Evolutionary conservation across 2,329 filamentous ascomycete species (phyloP), one percentile per base, ranked within the genome.

Genomic region (Dryadomyces quercus-mongolicae): DNA sequence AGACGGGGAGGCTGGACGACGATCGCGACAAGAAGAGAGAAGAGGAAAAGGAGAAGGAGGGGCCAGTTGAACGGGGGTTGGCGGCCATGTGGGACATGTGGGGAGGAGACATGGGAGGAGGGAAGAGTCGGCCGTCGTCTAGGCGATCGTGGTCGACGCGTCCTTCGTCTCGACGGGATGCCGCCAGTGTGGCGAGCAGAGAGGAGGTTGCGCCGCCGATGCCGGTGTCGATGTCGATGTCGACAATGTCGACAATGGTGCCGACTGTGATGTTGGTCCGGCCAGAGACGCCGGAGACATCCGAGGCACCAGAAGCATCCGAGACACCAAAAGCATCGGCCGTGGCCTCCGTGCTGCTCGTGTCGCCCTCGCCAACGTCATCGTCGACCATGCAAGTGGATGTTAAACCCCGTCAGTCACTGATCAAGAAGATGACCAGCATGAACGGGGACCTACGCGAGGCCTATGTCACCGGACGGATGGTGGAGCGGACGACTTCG

Each of bases 1-100:
- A 76, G 66, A 74, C 71, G 8, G 20, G 40, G 22, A 31, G 21
- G 5, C 10, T 31, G 15, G 46, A 48, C 22, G 46, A 36, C 15
- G 46, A 22, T 12, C 8, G 9, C 13, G 15, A 36, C 22, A 9
- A 49, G 46, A 5, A 34, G 21, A 12, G 13, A 21, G 21, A 48
- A 21, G 13, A 25, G 45, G 45, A 5, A 7, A 8, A 25, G 45
- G 12, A 48, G 22, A 15, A 16, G 45, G 13, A 7, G 21, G 7
- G 4, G 36, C 36, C 15, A 12, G 36, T 13, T 3, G 36, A 12
- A 40, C 36, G 15, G 36, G 10, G 36, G 36, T 12, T 40, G 36
- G 10, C 10, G 36, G 36, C 36, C 10, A 13, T 16, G 36, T 25
- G 20, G 15, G 13, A 47, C 3, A 13, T 21, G 5, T 9, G 21